Conservation (phyloP, 495 filamentous ascomycete species). For the Elasticomyces elasticus region DNA sequence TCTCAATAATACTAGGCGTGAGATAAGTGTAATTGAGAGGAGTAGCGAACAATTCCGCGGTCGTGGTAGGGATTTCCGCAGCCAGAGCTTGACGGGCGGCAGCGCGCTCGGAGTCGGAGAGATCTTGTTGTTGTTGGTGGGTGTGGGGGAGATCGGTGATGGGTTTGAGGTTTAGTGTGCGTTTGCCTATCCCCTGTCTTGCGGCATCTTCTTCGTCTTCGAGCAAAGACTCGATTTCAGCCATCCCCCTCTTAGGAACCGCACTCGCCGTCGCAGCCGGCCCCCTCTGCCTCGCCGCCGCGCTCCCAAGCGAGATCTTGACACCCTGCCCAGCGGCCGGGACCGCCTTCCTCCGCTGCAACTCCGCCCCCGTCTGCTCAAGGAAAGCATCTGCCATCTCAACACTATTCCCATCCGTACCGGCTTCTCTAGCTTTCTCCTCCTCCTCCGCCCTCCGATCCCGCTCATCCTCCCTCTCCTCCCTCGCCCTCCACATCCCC, state of each 20-base stretch:
- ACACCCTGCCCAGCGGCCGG: slow-evolving; percentile 45
- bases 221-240: slow-evolving; percentile 78
- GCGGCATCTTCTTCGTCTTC: slow-evolving; percentile 67
- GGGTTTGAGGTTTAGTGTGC: slow-evolving; percentile 8
- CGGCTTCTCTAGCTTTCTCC: slow-evolving; percentile 65
- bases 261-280: slow-evolving; percentile 47
- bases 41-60: slow-evolving; percentile 83
- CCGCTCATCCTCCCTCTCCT: slow-evolving; percentile 64
- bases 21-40: slow-evolving; percentile 90
- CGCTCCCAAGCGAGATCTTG: slow-evolving; percentile 63
- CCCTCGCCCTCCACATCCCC: slow-evolving; percentile 57
- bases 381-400: slow-evolving; percentile 94
- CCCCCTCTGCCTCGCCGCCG: not conserved
- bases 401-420: slow-evolving; percentile 66
- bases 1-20: slow-evolving; percentile 69
- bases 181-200: not conserved
- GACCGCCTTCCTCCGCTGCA: slow-evolving; percentile 35
- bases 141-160: slow-evolving; percentile 5
- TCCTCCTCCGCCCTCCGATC: slow-evolving; percentile 71
- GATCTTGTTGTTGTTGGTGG: slow-evolving; percentile 2
- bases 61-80: slow-evolving; percentile 78
- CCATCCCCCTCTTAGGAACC: slow-evolving; percentile 44
- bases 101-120: slow-evolving; percentile 30
- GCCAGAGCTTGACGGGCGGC: slow-evolving; percentile 64
- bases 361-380: slow-evolving; percentile 79